phyloP scores from a whole-genome alignment of 345 rosid species.

The Populus nigra region DNA sequence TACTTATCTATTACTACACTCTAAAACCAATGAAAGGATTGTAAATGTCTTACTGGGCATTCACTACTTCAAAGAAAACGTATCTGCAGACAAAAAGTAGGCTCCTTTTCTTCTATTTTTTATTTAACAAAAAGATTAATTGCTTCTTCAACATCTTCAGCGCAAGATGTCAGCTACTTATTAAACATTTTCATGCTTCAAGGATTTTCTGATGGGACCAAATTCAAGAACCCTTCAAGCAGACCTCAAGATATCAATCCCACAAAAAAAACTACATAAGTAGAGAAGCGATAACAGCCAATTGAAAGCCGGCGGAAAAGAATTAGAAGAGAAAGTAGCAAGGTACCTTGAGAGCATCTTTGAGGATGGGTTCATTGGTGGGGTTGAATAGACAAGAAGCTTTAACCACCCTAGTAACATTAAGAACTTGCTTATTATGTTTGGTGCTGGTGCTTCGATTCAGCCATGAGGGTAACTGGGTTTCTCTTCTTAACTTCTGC shows the following conservation, averaged over 20 bases:
- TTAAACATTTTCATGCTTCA: not conserved
- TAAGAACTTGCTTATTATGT: not conserved
- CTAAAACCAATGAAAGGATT: not conserved
- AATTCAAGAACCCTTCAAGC: not conserved
- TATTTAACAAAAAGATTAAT: too few species aligned
- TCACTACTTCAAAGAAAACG: not conserved
- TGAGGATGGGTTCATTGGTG: slow-evolving; percentile 46
- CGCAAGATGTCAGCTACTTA: too few species aligned
- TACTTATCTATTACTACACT: not conserved
- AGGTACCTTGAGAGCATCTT: slow-evolving; percentile 50
- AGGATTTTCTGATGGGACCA: not conserved
- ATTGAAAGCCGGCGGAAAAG: not conserved
- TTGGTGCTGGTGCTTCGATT: not conserved
- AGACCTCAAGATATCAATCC: not conserved
- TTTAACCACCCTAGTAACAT: slow-evolving; percentile 8
- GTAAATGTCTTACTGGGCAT: not conserved
- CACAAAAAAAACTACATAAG: not conserved
- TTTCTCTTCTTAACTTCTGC: not conserved
- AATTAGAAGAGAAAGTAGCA: not conserved
- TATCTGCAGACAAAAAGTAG: not conserved
- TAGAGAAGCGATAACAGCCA: not conserved
- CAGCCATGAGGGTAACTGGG: not conserved
- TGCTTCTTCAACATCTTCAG: not conserved
- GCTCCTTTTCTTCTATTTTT: not conserved
- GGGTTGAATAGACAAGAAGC: slow-evolving; percentile 36